A percentile compares a stretch with the other conserved stretches of the same genome.
Conservation (phyloP, 2,329 filamentous ascomycete species). For the Colletotrichum sp. region DNA sequence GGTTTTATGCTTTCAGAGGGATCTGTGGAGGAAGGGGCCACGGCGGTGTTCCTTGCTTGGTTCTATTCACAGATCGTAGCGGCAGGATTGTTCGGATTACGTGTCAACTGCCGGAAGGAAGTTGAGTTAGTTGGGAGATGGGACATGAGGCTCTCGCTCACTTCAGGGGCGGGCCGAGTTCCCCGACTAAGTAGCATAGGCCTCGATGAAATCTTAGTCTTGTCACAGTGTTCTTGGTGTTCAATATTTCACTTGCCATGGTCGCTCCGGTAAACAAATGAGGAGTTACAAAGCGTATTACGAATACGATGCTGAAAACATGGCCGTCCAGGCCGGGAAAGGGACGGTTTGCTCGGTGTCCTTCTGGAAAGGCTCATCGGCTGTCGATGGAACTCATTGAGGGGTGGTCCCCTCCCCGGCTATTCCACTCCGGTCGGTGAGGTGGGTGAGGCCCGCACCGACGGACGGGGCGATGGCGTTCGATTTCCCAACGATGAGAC, state of each 20-base stretch:
- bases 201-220: neutral
- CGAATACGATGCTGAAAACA: neutral
- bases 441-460: neutral
- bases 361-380: neutral
- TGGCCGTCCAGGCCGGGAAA: neutral
- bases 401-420: neutral
- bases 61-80: neutral
- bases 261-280: neutral
- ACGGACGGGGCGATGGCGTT: neutral
- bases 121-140: neutral
- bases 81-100: neutral
- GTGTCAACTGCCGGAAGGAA: neutral
- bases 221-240: neutral
- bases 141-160: neutral
- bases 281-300: neutral
- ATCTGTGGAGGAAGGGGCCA: neutral
- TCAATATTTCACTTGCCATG: neutral
- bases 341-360: neutral
- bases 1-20: neutral
- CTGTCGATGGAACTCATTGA: neutral
- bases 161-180: neutral
- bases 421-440: neutral
- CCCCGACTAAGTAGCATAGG: neutral
- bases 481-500: neutral
- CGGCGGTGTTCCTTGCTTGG: neutral